Evolutionary conservation across 805 yeast genomes (phyloP).

Genomic region (Suhomyces sp.): DNA sequence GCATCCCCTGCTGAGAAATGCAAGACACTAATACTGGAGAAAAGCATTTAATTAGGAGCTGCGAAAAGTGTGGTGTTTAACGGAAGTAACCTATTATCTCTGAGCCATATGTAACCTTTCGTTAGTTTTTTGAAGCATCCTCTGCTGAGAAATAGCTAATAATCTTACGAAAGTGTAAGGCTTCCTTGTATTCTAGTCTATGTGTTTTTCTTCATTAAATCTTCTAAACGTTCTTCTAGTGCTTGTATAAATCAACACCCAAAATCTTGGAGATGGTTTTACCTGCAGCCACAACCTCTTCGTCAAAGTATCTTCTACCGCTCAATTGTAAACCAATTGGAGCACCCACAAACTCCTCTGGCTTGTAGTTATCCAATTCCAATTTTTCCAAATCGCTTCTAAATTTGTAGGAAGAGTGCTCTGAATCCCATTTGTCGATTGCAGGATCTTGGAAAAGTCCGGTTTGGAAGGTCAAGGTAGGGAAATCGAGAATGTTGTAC

Average conservation of each 20-base stretch:
- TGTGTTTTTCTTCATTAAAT: no score
- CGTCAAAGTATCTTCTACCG: conserved; percentile 55
- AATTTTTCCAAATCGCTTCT: conserved; percentile 48
- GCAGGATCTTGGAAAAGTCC: conserved; percentile 56
- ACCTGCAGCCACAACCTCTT: conserved; percentile 52
- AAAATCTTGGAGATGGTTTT: conserved; percentile 38
- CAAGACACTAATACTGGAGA: no score
- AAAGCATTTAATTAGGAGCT: background rate
- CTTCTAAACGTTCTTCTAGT: conserved; percentile 9
- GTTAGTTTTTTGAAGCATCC: no score
- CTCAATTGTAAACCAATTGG: conserved; percentile 54
- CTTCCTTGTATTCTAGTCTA: background rate
- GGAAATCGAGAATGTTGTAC: conserved; percentile 70
- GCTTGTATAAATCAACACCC: conserved; percentile 24
- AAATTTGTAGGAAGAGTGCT: conserved; percentile 30
- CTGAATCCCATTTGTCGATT: conserved; percentile 47
- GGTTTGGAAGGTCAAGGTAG: conserved; percentile 63
- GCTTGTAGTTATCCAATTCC: conserved; percentile 46
- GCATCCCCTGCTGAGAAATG: background rate
- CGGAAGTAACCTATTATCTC: no score
- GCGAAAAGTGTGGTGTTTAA: background rate
- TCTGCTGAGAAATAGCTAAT: no score
- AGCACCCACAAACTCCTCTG: conserved; percentile 48
- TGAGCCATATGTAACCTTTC: no score
- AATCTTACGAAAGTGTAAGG: no score